These are phyloP conservation scores for Tremellales sp. DNA, from an alignment of 1,284 basidiomycete species.

Conservation along the genomic window DNA sequence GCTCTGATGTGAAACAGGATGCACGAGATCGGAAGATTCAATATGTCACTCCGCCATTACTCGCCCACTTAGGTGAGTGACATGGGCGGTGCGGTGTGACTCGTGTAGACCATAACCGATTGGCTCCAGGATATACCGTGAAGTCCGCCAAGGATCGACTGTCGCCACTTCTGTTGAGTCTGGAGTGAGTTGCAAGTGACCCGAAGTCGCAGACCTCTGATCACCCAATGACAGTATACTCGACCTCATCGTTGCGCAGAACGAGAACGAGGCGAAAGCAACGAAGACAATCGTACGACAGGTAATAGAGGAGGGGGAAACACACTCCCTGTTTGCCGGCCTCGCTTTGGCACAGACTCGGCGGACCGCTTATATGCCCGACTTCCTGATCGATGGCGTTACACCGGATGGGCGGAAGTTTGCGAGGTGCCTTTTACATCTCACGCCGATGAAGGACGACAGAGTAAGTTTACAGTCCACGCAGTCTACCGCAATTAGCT, in stretches of 20 bases:
- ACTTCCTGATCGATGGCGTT: constrained; percentile 1
- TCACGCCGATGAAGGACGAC: constrained; percentile 18
- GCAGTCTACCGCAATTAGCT: too few relatives aligned
- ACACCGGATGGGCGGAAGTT: constrained; percentile 6
- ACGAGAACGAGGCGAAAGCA: constrained; percentile 2
- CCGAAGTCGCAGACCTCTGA: too few relatives aligned
- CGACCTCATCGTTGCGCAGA: constrained; percentile 6
- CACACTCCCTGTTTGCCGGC: constrained; percentile 9
- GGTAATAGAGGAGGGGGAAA: constrained; percentile 4
- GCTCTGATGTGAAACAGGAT: neutral
- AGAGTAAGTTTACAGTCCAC: too few relatives aligned
- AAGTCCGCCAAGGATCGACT: constrained; percentile 7
- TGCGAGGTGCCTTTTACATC: constrained; percentile 14
- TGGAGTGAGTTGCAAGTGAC: constrained; percentile 12
- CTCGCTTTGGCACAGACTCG: constrained; percentile 1
- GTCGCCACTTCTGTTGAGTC: constrained; percentile 2
- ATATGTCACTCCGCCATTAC: constrained; percentile 14
- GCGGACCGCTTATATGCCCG: neutral
- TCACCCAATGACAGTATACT: constrained; percentile 1
- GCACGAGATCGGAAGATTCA: constrained; percentile 10
- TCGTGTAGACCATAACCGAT: neutral
- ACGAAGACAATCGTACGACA: constrained; percentile 1
- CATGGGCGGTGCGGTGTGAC: neutral
- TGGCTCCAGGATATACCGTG: constrained; percentile 5
- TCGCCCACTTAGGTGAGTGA: constrained; percentile 11